phyloP scores from a whole-genome alignment of 2,329 filamentous ascomycete species.

The Biscogniauxia marginata region DNA sequence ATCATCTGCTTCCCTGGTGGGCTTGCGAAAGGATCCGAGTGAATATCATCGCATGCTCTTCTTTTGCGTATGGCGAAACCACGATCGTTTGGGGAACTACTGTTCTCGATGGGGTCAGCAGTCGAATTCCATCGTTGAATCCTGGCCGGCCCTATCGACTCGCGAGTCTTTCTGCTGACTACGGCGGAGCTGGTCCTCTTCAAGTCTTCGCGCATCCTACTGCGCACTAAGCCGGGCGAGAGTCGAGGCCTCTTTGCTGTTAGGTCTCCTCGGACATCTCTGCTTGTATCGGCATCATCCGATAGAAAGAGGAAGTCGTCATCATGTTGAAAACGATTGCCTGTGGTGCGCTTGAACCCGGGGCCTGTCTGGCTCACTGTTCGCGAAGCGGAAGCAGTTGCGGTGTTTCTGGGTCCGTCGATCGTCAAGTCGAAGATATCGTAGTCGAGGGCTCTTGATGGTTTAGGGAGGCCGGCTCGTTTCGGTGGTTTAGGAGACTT shows the following conservation, averaged over 20 bases:
- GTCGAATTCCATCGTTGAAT: conserved; percentile 23
- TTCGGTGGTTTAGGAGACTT: conserved; percentile 5
- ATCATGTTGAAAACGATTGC: conserved; percentile 9
- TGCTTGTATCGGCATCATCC: conserved; percentile 43
- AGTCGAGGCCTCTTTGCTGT: conserved; percentile 21
- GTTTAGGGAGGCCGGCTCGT: conserved; percentile 1
- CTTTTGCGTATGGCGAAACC: background rate
- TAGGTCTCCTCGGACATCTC: conserved; percentile 34
- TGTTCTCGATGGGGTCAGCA: conserved; percentile 30
- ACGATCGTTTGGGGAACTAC: conserved; percentile 24
- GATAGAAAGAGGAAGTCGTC: conserved; percentile 35
- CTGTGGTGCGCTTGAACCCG: conserved; percentile 17
- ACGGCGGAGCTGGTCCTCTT: conserved; percentile 19
- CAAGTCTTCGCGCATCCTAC: conserved; percentile 3
- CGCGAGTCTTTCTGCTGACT: conserved; percentile 4
- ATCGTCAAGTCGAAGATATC: conserved; percentile 5
- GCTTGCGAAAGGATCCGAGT: conserved; percentile 26
- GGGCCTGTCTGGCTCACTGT: background rate
- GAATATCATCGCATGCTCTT: conserved; percentile 8
- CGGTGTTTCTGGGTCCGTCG: conserved; percentile 1
- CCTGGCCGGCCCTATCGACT: conserved; percentile 9
- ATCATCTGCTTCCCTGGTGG: conserved; percentile 12
- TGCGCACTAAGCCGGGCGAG: conserved; percentile 7
- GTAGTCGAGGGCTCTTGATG: conserved; percentile 15
- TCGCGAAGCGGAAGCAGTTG: background rate